Percentiles rank a stretch among this genome's conserved stretches.
phyloP scores from a whole-genome alignment of 2,329 filamentous ascomycete genomes.

The Coniochaeta pulveracea region DNA sequence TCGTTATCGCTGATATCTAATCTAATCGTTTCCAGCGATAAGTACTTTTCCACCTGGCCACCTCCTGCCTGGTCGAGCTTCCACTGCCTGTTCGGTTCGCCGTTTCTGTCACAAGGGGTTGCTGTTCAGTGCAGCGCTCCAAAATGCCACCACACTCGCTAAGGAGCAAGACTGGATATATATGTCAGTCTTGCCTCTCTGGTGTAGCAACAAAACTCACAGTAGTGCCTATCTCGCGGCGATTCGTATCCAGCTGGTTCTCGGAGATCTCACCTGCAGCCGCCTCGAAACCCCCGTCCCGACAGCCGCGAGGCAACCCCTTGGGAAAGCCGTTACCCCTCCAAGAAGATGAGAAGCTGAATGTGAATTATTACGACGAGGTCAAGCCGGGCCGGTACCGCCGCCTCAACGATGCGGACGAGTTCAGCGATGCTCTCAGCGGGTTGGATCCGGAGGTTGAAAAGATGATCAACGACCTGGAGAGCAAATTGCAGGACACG shows the following conservation, averaged over 20 bases:
- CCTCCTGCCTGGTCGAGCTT: too few species aligned
- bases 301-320: too few species aligned
- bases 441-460: constrained; percentile 13
- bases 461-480: constrained; percentile 17
- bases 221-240: background rate
- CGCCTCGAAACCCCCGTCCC: too few species aligned
- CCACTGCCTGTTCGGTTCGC: too few species aligned
- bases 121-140: background rate
- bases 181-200: constrained; percentile 16
- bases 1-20: too few species aligned
- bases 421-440: constrained; percentile 10
- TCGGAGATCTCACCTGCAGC: too few species aligned
- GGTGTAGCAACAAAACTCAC: constrained; percentile 5
- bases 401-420: constrained; percentile 9
- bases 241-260: too few species aligned
- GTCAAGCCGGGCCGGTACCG: constrained; percentile 48
- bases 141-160: constrained; percentile 14
- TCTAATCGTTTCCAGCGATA: too few species aligned
- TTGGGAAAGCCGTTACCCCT: too few species aligned
- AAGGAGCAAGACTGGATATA: constrained; percentile 11
- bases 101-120: background rate
- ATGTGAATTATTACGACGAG: constrained; percentile 13
- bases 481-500: constrained; percentile 18
- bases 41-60: too few species aligned
- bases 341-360: constrained; percentile 4